These are phyloP conservation scores for Kwoniella newhampshirensis DNA, from an alignment of 768 basidiomycete genomes.

Conservation along the genomic window DNA sequence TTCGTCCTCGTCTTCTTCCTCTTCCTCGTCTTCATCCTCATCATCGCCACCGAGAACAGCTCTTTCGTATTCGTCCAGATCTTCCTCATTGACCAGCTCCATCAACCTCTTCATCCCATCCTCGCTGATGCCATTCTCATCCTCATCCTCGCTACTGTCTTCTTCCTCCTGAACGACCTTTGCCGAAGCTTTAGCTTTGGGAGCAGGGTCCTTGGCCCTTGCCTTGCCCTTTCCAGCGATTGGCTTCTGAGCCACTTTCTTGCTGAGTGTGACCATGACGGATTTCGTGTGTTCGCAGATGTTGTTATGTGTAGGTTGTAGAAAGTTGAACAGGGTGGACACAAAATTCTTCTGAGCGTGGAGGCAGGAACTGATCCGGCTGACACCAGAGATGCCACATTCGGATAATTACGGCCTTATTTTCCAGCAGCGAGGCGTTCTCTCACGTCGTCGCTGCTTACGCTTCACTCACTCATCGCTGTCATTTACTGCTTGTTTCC, in stretches of 20 bases:
- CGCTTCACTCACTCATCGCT: too few relatives aligned
- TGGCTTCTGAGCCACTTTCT: slow-evolving; percentile 30
- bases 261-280: slow-evolving; percentile 34
- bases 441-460: too few relatives aligned
- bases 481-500: too few relatives aligned
- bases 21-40: slow-evolving; percentile 49
- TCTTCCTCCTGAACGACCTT: slow-evolving; percentile 23
- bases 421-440: too few relatives aligned
- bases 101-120: slow-evolving; percentile 44
- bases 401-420: too few relatives aligned
- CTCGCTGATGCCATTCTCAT: slow-evolving; percentile 48
- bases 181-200: neutral
- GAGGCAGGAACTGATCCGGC: neutral
- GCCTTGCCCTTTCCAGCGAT: slow-evolving; percentile 30
- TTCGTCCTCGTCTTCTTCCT: slow-evolving; percentile 46
- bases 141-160: slow-evolving; percentile 44
- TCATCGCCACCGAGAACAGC: slow-evolving; percentile 57
- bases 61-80: slow-evolving; percentile 66
- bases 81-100: slow-evolving; percentile 56
- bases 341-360: slow-evolving; percentile 1
- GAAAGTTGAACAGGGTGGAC: slow-evolving; percentile 3
- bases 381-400: too few relatives aligned
- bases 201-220: neutral
- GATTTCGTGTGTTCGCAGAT: neutral
- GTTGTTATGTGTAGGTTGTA: neutral